Base-by-base conservation (phyloP, 176 grass and related monocot genomes). In the Tillandsia fasciculata region DNA sequence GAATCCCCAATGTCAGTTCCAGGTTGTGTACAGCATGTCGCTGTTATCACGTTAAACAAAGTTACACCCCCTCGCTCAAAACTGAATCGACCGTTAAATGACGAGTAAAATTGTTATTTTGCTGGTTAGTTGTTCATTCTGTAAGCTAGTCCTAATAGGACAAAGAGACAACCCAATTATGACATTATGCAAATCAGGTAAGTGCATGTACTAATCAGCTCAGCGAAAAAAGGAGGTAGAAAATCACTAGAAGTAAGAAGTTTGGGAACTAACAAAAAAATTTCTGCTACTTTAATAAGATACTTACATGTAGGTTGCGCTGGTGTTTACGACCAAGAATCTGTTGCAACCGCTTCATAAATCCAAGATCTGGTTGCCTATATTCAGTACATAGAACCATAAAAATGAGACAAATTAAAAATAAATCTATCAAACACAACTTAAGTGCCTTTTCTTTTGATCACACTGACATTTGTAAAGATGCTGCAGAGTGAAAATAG, bases 331-430 rank as follows among this genome's bases (percentile, higher is more conserved):
- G 86, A 73, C 89, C 89, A 53, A 97, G 74, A 68, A 97, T 97
- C 64, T 97, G 93, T 17, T 97, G 86, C 14, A 92, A 69, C 15
- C 84, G 74, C 66, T 97, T 97, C 84, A 97, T 87, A 79, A 85
- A 97, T 83, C 94, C 94, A 54, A 97, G 77, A 87, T 97, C 89
- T 52, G 94, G 86, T 26, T 87, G 94, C 14, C 94, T 97, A 73
- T 49, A 65, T 42, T 7, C 33, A 42, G 33, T 42, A 42, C 33
- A 42, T 42, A 42, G 4, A 7, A 42, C 33, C 33, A 42, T 7
- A 42, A 42, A 42, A 42, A 42, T 42, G 33, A 61, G 56, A 61
- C 2, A 61, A 61, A n/a, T 7, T 8, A 61, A 10, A 61, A 61
- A 61, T 9, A 61, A 20, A 61, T 61, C 33, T 61, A 61, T 18